A percentile compares a stretch with the other conserved stretches of the same genome.
Evolutionary conservation across 495 filamentous ascomycete species (phyloP).

Genomic region (Sordaria brevicollis): DNA sequence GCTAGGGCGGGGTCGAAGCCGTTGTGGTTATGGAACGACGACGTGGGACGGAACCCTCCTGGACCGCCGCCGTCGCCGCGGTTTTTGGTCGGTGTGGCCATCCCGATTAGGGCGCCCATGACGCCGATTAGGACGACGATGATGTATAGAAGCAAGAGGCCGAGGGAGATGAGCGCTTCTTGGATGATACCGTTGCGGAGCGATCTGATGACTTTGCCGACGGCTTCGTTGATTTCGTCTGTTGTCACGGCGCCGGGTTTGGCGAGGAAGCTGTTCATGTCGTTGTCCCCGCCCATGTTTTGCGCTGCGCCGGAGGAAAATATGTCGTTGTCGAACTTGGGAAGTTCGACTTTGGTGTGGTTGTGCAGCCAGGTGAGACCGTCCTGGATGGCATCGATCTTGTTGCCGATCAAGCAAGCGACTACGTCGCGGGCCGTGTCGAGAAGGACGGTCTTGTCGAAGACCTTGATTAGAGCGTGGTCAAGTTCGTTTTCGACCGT

Average conservation of each 20-base stretch:
- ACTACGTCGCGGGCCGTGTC: conserved; percentile 63
- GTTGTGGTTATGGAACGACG: background rate
- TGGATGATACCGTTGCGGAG: conserved; percentile 54
- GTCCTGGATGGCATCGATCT: conserved; percentile 64
- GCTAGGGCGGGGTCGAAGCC: background rate
- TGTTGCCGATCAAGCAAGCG: conserved; percentile 65
- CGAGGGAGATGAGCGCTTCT: conserved; percentile 67
- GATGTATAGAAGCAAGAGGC: conserved; percentile 63
- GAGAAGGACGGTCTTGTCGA: conserved; percentile 67
- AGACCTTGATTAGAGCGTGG: conserved; percentile 60
- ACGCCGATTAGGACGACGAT: conserved; percentile 65
- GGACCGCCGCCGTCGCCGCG: conserved; percentile 43
- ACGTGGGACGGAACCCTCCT: conserved; percentile 7
- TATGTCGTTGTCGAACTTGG: conserved; percentile 63
- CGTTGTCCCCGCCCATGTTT: conserved; percentile 45
- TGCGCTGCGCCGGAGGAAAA: conserved; percentile 71
- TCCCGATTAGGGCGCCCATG: conserved; percentile 47
- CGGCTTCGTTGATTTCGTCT: conserved; percentile 70
- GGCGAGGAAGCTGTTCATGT: conserved; percentile 63
- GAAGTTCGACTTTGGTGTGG: conserved; percentile 74
- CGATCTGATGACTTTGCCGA: conserved; percentile 52
- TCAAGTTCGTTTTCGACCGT: conserved; percentile 66
- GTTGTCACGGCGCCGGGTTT: conserved; percentile 55
- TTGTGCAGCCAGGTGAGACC: conserved; percentile 85
- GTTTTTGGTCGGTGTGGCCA: conserved; percentile 39